phyloP scores from a whole-genome alignment of 148 eudicot genomes.

The Silene latifolia region DNA sequence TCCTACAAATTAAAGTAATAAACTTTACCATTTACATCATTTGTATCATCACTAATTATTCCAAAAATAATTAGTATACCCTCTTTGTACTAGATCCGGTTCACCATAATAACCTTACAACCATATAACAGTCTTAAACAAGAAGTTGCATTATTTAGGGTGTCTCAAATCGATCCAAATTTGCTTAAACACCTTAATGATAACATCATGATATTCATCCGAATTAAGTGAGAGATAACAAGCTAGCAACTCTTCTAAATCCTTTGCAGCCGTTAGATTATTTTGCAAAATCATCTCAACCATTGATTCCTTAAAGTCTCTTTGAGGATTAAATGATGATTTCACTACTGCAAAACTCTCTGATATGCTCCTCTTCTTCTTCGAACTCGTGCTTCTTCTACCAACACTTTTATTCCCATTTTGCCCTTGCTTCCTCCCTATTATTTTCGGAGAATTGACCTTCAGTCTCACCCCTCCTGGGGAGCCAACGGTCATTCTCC shows the following conservation, averaged over 20 bases:
- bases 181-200: slow-evolving; percentile 75
- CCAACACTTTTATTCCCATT: slow-evolving; percentile 23
- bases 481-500: slow-evolving; percentile 17
- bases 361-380: slow-evolving; percentile 35
- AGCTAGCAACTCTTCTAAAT: slow-evolving; percentile 82
- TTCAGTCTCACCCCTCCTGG: slow-evolving; percentile 47
- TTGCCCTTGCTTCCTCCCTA: slow-evolving; percentile 33
- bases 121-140: too few species aligned
- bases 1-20: slow-evolving; percentile 9
- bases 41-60: not conserved
- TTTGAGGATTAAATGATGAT: slow-evolving; percentile 59
- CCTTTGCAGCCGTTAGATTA: slow-evolving; percentile 55
- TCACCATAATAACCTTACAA: too few species aligned
- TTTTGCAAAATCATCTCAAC: slow-evolving; percentile 88
- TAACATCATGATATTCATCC: slow-evolving; percentile 75
- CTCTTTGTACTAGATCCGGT: not conserved
- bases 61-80: not conserved
- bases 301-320: slow-evolving; percentile 85
- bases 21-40: slow-evolving; percentile 14
- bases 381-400: slow-evolving; percentile 32
- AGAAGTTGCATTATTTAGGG: slow-evolving; percentile 1
- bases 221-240: slow-evolving; percentile 73
- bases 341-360: slow-evolving; percentile 86
- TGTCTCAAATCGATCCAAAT: slow-evolving; percentile 71
- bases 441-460: slow-evolving; percentile 56